Conservation (phyloP, 2,329 filamentous ascomycete species). For the Lecanicillium sp. region DNA sequence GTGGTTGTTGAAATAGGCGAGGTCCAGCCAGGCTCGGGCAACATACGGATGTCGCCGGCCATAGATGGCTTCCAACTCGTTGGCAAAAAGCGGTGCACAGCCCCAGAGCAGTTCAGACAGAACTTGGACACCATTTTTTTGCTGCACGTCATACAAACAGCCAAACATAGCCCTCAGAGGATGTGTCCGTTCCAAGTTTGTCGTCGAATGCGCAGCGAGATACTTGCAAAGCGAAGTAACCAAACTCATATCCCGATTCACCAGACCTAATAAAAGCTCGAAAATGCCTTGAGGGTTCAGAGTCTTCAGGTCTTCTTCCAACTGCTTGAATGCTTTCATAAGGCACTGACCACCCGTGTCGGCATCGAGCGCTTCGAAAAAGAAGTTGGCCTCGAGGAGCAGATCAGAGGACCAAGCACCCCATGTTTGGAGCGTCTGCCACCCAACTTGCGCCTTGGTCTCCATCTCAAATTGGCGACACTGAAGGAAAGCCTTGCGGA, state of each 20-base stretch:
- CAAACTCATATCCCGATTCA: conserved; percentile 37
- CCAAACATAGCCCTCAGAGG: conserved; percentile 38
- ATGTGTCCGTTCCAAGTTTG: conserved; percentile 37
- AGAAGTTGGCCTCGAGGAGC: conserved; percentile 38
- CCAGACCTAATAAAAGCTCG: conserved; percentile 38
- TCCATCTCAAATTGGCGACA: conserved; percentile 38
- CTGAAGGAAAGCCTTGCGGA: conserved; percentile 39
- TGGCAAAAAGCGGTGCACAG: conserved; percentile 35
- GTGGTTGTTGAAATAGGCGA: conserved; percentile 35
- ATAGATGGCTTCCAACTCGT: conserved; percentile 40
- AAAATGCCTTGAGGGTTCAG: conserved; percentile 38
- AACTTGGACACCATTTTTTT: conserved; percentile 37
- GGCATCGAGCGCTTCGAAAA: conserved; percentile 34
- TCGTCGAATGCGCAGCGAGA: conserved; percentile 37
- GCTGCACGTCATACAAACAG: conserved; percentile 39
- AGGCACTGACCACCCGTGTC: conserved; percentile 35
- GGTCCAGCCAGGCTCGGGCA: conserved; percentile 36
- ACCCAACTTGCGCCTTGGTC: conserved; percentile 31
- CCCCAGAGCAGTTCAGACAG: conserved; percentile 39
- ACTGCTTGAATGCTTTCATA: conserved; percentile 37
- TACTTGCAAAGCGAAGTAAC: conserved; percentile 42
- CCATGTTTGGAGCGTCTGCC: conserved; percentile 38
- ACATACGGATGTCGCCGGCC: conserved; percentile 38
- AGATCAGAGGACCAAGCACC: conserved; percentile 38
- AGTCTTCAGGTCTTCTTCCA: conserved; percentile 37